Percentiles rank a stretch among this genome's conserved stretches.
Evolutionary conservation across 805 yeast genomes (phyloP).

Genomic region (Kazachstania viticola): DNA sequence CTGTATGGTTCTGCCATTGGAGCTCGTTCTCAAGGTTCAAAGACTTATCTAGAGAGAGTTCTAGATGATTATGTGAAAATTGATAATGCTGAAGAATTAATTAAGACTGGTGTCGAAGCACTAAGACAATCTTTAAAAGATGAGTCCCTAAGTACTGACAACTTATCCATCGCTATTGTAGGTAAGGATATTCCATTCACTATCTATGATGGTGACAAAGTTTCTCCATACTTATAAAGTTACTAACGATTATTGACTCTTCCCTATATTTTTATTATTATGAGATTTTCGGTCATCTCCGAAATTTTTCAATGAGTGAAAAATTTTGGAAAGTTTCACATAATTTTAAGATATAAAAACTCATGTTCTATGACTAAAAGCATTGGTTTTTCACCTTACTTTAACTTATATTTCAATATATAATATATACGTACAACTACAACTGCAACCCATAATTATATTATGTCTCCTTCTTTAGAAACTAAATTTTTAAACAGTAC

Average conservation of each 20-base stretch:
- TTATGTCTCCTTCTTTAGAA: constrained; percentile 6
- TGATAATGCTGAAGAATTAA: constrained; percentile 51
- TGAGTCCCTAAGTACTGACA: constrained; percentile 71
- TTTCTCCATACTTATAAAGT: constrained; percentile 31
- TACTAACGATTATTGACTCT: too few species aligned
- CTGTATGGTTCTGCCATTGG: constrained; percentile 93
- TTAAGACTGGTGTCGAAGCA: constrained; percentile 79
- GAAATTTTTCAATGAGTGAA: not conserved
- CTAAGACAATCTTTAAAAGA: constrained; percentile 93
- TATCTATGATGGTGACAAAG: constrained; percentile 77
- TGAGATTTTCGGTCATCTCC: not conserved
- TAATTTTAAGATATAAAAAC: too few species aligned
- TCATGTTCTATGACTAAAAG: too few species aligned
- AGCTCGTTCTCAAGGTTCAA: constrained; percentile 96
- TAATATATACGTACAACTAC: not conserved
- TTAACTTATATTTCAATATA: not conserved
- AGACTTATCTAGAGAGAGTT: constrained; percentile 87
- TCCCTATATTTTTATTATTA: too few species aligned
- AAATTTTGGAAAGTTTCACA: not conserved
- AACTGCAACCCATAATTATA: not conserved
- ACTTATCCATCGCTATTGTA: constrained; percentile 89
- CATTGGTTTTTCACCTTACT: too few species aligned
- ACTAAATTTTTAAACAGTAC: constrained; percentile 12
- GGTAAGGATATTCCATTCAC: constrained; percentile 69
- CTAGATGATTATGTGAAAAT: constrained; percentile 54